Percentiles rank a stretch among this genome's conserved stretches.
Evolutionary conservation across 2,329 filamentous ascomycete species (phyloP).

Genomic region (Botrytis sinoallii): DNA sequence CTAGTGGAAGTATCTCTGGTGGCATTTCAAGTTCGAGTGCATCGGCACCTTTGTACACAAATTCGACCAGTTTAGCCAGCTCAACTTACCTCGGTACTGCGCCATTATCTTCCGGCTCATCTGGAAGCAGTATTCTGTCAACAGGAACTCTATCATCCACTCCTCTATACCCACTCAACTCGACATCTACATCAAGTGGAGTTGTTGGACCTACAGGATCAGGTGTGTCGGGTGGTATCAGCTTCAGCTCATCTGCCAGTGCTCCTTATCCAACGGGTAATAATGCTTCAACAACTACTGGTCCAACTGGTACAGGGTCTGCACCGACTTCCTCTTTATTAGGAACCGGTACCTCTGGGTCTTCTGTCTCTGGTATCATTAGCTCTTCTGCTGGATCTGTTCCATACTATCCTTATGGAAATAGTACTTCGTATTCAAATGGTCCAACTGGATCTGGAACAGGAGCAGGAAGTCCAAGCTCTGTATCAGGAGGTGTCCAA

Average conservation of each 20-base stretch:
- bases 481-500: not conserved
- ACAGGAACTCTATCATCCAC: constrained; percentile 5
- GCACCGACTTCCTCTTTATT: constrained; percentile 9
- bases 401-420: constrained; percentile 21
- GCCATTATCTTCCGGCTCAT: constrained; percentile 9
- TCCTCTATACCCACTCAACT: constrained; percentile 7
- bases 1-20: constrained; percentile 13
- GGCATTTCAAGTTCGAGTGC: not conserved
- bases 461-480: not conserved
- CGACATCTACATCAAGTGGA: not conserved
- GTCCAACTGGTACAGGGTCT: constrained; percentile 20
- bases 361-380: constrained; percentile 18
- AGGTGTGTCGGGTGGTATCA: constrained; percentile 6
- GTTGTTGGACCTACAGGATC: not conserved
- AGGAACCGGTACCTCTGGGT: constrained; percentile 18
- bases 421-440: constrained; percentile 5
- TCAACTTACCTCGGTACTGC: constrained; percentile 9
- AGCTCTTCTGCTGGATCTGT: constrained; percentile 11
- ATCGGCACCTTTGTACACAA: constrained; percentile 13
- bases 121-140: constrained; percentile 5
- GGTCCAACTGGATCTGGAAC: not conserved
- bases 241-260: not conserved
- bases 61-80: not conserved
- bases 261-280: constrained; percentile 22
- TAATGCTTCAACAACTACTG: constrained; percentile 5